phyloP scores from a whole-genome alignment of 129 eudicot species.

The Silybum marianum region DNA sequence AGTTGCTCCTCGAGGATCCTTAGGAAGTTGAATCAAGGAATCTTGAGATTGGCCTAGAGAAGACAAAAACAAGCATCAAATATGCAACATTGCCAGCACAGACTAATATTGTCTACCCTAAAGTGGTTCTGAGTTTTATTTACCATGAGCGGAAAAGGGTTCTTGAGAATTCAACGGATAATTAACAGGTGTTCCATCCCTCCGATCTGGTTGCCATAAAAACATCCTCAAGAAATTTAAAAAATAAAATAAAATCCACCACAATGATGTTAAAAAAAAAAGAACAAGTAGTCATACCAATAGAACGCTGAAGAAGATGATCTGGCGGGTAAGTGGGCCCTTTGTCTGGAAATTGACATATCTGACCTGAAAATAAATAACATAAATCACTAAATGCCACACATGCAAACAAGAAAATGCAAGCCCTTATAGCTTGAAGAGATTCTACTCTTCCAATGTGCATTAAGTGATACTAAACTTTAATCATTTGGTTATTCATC shows the following conservation, averaged over 20 bases:
- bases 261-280: not conserved
- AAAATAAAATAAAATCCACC: not conserved
- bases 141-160: slow-evolving; percentile 29
- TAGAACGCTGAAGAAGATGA: slow-evolving; percentile 17
- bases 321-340: slow-evolving; percentile 12
- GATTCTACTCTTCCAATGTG: not conserved
- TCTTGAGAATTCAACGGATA: slow-evolving; percentile 18
- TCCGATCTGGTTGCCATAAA: slow-evolving; percentile 28
- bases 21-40: slow-evolving; percentile 28
- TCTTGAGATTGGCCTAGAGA: slow-evolving; percentile 42
- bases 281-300: slow-evolving; percentile 37
- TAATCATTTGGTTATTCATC: not conserved
- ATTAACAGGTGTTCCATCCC: slow-evolving; percentile 21
- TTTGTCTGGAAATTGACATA: slow-evolving; percentile 24
- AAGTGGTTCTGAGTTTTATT: not conserved
- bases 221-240: slow-evolving; percentile 12
- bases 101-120: not conserved
- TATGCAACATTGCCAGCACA: slow-evolving; percentile 22
- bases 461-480: slow-evolving; percentile 8
- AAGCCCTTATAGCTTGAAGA: not conserved
- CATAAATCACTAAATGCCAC: slow-evolving; percentile 11
- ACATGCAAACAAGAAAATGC: not conserved
- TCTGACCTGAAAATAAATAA: slow-evolving; percentile 30
- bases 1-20: slow-evolving; percentile 28
- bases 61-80: slow-evolving; percentile 31